Conservation (phyloP, 1,284 basidiomycete genomes). For the Pseudozyma sp. region DNA sequence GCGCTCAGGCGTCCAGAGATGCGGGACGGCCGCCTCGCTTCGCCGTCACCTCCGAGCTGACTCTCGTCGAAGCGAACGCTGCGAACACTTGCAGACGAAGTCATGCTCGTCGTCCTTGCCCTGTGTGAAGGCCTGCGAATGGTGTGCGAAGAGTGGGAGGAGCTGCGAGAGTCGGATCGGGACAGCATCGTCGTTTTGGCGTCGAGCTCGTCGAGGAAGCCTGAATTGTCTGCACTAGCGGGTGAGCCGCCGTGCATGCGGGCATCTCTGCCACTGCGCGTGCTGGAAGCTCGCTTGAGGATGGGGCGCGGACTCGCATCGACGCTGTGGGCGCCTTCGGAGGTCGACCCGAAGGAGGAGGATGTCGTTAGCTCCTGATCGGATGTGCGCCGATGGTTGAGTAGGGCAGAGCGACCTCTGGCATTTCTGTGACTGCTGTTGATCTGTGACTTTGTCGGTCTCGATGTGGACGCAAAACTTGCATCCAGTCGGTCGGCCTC, state of each 20-base stretch:
- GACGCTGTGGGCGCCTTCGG: conserved; percentile 11
- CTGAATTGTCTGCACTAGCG: conserved; percentile 3
- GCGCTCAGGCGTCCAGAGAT: conserved; percentile 19
- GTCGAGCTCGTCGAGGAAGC: conserved; percentile 29
- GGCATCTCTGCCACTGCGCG: conserved; percentile 26
- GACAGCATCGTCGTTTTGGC: conserved; percentile 37
- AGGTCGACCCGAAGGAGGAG: not conserved
- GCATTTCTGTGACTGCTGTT: not conserved
- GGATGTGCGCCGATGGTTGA: conserved; percentile 22
- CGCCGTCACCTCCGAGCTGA: conserved; percentile 14
- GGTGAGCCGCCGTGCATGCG: conserved; percentile 24
- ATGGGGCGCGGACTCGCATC: conserved; percentile 40
- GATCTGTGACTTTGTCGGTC: conserved; percentile 16
- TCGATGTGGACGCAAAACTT: conserved; percentile 6
- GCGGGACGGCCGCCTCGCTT: conserved; percentile 13
- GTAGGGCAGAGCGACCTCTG: conserved; percentile 21
- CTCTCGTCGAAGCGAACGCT: conserved; percentile 46
- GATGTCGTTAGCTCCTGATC: conserved; percentile 27
- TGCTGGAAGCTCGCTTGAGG: conserved; percentile 38
- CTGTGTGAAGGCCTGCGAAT: conserved; percentile 35
- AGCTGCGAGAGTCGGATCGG: conserved; percentile 45
- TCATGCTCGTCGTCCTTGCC: conserved; percentile 40
- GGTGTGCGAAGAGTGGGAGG: conserved; percentile 40
- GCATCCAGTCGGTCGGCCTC: conserved; percentile 3
- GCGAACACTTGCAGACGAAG: conserved; percentile 31